These are phyloP conservation scores for Usnea hakonensis DNA, from an alignment of 495 filamentous ascomycete species.

Conservation along the genomic window DNA sequence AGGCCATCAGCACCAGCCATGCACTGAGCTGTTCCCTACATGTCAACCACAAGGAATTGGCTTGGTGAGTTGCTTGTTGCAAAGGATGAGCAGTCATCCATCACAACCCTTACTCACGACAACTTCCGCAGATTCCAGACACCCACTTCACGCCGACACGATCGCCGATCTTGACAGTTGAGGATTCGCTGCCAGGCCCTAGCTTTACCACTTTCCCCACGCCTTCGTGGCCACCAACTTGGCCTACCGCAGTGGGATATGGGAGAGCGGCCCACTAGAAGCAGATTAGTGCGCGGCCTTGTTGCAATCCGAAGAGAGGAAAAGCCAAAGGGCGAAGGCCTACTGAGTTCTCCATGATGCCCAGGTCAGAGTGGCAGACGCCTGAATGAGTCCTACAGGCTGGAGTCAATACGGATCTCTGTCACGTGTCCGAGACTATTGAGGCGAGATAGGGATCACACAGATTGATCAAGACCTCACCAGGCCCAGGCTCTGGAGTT, in stretches of 20 bases:
- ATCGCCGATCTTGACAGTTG: conserved; percentile 54
- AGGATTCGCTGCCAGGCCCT: conserved; percentile 44
- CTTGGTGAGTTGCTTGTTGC: not conserved
- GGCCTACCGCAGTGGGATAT: conserved; percentile 52
- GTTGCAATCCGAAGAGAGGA: not conserved
- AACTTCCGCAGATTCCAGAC: conserved; percentile 41
- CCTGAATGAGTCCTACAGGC: conserved; percentile 53
- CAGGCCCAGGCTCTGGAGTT: conserved; percentile 56
- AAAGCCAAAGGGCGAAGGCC: conserved; percentile 1
- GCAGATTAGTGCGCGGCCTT: not conserved
- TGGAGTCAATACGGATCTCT: conserved; percentile 6
- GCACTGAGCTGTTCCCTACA: conserved; percentile 2
- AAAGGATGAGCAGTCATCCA: not conserved
- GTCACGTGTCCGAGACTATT: not conserved
- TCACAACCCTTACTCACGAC: conserved; percentile 31
- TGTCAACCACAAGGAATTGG: not conserved
- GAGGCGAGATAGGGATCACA: conserved; percentile 26
- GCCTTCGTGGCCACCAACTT: conserved; percentile 60
- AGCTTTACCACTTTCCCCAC: conserved; percentile 55
- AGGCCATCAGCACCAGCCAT: conserved; percentile 48
- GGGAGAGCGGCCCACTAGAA: conserved; percentile 50
- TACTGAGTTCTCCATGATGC: conserved; percentile 55
- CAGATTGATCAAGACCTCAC: conserved; percentile 61
- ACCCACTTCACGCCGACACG: conserved; percentile 55
- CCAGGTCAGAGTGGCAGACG: conserved; percentile 62